Conservation (phyloP, 2,329 filamentous ascomycete species). For the Ceratocystis papillata region DNA sequence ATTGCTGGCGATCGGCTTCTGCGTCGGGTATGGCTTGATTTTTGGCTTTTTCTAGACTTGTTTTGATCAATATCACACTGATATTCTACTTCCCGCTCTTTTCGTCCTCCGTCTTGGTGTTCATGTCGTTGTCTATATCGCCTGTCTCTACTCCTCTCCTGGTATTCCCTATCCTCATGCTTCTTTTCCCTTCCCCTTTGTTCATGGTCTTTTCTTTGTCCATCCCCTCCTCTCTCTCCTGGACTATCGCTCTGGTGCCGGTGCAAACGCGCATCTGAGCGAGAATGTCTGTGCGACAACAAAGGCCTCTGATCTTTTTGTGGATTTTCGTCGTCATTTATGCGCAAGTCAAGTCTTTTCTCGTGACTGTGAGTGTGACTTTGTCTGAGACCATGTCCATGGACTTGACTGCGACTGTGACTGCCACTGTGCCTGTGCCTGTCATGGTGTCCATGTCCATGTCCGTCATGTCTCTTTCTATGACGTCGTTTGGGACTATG, state of each 20-base stretch:
- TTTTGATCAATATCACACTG: conserved; percentile 9
- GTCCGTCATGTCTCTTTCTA: conserved; percentile 26
- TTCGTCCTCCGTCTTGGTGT: not conserved
- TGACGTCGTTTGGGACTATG: conserved; percentile 15
- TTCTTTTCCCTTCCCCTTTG: not conserved
- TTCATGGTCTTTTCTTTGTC: not conserved
- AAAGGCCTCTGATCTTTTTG: conserved; percentile 11
- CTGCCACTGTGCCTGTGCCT: conserved; percentile 8
- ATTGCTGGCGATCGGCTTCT: conserved; percentile 14
- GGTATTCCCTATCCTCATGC: not conserved
- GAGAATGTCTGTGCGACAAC: conserved; percentile 11
- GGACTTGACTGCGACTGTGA: conserved; percentile 7
- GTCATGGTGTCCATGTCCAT: conserved; percentile 23
- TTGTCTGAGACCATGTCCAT: not conserved
- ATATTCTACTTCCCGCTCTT: conserved; percentile 1
- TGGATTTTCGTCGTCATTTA: conserved; percentile 4
- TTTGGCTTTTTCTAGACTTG: conserved; percentile 10
- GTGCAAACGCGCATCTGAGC: not conserved
- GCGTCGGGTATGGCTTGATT: conserved; percentile 4
- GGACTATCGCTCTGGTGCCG: not conserved
- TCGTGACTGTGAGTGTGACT: not conserved
- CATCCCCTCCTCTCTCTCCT: not conserved
- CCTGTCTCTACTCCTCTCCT: not conserved
- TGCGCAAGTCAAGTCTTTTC: conserved; percentile 1
- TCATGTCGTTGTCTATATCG: not conserved